These are phyloP conservation scores for Collybia sordida DNA, from an alignment of 768 basidiomycete species.

Conservation along the genomic window DNA sequence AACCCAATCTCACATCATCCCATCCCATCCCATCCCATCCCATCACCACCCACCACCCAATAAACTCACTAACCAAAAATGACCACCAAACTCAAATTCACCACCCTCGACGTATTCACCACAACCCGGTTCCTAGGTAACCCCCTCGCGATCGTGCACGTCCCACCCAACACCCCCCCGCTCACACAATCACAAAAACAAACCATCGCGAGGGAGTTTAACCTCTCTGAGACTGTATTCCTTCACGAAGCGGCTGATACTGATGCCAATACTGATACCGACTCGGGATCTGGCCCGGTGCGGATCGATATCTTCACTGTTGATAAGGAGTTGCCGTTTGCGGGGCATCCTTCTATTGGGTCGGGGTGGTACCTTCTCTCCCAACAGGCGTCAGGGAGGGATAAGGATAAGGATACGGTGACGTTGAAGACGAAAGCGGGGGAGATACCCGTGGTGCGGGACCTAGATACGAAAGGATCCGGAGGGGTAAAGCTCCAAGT, in stretches of 20 bases:
- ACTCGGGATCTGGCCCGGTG: too few relatives aligned
- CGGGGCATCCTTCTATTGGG: constrained; percentile 46
- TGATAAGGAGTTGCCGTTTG: constrained; percentile 40
- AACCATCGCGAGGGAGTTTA: constrained; percentile 46
- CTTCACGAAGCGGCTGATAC: constrained; percentile 29
- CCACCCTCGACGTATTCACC: constrained; percentile 45
- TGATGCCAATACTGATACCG: too few relatives aligned
- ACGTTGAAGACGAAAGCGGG: constrained; percentile 36
- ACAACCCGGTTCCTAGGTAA: constrained; percentile 38
- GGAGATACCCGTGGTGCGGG: constrained; percentile 31
- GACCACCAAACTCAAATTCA: constrained; percentile 22
- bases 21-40: too few relatives aligned
- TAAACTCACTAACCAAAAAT: too few relatives aligned
- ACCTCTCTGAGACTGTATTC: constrained; percentile 50
- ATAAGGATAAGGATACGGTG: too few relatives aligned
- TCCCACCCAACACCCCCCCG: constrained; percentile 29
- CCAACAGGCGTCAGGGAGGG: too few relatives aligned
- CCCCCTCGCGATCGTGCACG: constrained; percentile 42
- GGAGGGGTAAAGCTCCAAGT: constrained; percentile 38
- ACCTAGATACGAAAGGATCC: too few relatives aligned
- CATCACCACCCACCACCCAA: too few relatives aligned
- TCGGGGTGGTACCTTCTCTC: too few relatives aligned
- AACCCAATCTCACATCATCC: too few relatives aligned
- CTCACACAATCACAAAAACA: constrained; percentile 40
- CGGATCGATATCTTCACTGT: constrained; percentile 42